These are phyloP conservation scores for Ceratobasidium theobromae DNA, from an alignment of 1,284 basidiomycete genomes.

Conservation along the genomic window DNA sequence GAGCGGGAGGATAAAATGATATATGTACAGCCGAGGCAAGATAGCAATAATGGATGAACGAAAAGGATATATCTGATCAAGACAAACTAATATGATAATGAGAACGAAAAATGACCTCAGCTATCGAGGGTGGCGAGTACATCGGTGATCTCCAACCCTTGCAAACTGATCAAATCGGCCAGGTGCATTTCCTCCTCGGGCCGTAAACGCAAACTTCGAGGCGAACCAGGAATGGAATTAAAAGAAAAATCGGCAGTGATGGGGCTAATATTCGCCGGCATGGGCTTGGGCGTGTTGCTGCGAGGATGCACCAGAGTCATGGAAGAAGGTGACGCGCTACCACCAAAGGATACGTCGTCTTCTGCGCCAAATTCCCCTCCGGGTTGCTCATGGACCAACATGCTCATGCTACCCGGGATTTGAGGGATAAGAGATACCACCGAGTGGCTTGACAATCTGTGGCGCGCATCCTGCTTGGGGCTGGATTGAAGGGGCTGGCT, in stretches of 20 bases:
- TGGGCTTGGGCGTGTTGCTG: constrained; percentile 10
- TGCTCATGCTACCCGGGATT: constrained; percentile 22
- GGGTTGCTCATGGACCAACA: constrained; percentile 28
- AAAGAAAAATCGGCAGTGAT: constrained; percentile 28
- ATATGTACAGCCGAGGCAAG: not conserved
- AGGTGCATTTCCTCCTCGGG: constrained; percentile 36
- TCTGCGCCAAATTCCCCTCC: not conserved
- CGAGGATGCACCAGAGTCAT: constrained; percentile 23
- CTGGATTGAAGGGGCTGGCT: not conserved
- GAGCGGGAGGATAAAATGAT: not conserved
- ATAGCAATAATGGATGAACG: no score
- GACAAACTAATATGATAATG: not conserved
- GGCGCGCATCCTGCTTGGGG: not conserved
- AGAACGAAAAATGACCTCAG: not conserved
- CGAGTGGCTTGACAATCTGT: not conserved
- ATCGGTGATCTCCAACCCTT: constrained; percentile 18
- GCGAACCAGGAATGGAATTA: constrained; percentile 25
- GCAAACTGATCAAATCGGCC: constrained; percentile 35
- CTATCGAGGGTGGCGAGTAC: not conserved
- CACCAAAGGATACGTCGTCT: constrained; percentile 1
- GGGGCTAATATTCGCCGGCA: constrained; percentile 10
- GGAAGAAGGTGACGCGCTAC: constrained; percentile 8
- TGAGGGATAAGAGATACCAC: constrained; percentile 11
- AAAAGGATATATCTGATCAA: no score
- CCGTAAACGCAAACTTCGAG: constrained; percentile 33